Percentiles rank a stretch among this genome's conserved stretches.
Conservation (phyloP, 1,139 yeast genomes). For the Wickerhamomyces sp. region DNA sequence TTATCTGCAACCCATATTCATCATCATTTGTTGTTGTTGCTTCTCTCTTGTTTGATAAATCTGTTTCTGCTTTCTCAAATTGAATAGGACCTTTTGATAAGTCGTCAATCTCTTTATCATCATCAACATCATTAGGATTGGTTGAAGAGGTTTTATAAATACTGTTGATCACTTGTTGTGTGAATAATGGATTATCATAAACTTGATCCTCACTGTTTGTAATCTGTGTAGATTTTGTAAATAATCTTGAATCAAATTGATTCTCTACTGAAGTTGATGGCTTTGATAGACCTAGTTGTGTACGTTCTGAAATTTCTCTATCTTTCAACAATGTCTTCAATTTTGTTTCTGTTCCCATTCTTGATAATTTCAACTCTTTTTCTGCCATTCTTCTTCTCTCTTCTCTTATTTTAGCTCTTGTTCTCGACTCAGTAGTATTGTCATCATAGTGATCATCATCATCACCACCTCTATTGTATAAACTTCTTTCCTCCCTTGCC, state of each 20-base stretch:
- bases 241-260: constrained; percentile 52
- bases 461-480: constrained; percentile 1
- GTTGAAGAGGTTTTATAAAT: constrained; percentile 37
- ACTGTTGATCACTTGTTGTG: constrained; percentile 44
- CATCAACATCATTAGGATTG: constrained; percentile 20
- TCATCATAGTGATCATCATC: constrained; percentile 12
- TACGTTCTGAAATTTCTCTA: constrained; percentile 50
- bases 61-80: constrained; percentile 39
- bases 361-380: constrained; percentile 37
- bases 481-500: constrained; percentile 37
- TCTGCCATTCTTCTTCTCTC: constrained; percentile 44
- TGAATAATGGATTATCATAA: constrained; percentile 54
- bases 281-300: constrained; percentile 46
- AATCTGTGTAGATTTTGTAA: constrained; percentile 39
- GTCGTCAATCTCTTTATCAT: constrained; percentile 33
- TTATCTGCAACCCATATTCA: constrained; percentile 22
- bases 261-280: constrained; percentile 34
- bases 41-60: constrained; percentile 2
- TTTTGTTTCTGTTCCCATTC: constrained; percentile 42
- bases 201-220: constrained; percentile 42
- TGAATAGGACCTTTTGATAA: constrained; percentile 43
- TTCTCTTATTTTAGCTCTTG: constrained; percentile 36
- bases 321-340: constrained; percentile 36
- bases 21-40: constrained; percentile 11
- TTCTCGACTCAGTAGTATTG: constrained; percentile 20